These are phyloP conservation scores for Colletotrichum chlorophyti DNA, from an alignment of 2,329 filamentous ascomycete species.

Conservation along the genomic window DNA sequence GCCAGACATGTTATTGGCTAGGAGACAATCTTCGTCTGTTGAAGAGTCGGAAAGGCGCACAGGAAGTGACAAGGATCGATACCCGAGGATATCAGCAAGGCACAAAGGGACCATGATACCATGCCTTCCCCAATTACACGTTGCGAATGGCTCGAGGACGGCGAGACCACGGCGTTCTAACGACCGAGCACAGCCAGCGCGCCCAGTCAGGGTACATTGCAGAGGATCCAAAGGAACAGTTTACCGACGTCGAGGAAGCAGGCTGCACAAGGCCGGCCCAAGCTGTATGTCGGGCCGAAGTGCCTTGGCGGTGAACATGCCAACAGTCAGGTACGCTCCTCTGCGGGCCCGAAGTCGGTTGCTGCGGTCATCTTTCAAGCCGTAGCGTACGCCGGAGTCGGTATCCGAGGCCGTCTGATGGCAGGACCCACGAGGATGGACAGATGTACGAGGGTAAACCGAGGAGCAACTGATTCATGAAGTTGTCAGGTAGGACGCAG, in stretches of 20 bases:
- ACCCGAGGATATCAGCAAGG: conserved; percentile 14
- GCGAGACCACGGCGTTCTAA: conserved; percentile 5
- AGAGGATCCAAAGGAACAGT: background rate
- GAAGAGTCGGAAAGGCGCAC: conserved; percentile 16
- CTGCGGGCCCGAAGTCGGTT: background rate
- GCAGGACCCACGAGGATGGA: background rate
- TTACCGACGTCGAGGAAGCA: background rate
- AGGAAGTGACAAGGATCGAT: conserved; percentile 18
- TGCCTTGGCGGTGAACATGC: too few relatives aligned
- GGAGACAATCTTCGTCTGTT: background rate
- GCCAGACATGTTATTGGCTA: conserved; percentile 81
- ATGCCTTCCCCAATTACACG: background rate
- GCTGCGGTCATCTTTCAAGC: background rate
- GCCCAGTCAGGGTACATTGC: background rate
- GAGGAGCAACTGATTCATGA: conserved; percentile 9
- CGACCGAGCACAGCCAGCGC: background rate
- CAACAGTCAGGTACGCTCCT: background rate
- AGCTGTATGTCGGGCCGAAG: background rate
- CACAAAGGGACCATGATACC: background rate
- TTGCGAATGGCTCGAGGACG: background rate
- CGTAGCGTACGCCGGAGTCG: background rate
- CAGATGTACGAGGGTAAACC: background rate
- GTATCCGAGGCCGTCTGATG: background rate
- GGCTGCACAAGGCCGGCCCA: background rate
- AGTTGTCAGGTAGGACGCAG: conserved; percentile 8